Evolutionary conservation across 495 filamentous ascomycete species (phyloP), one percentile per base, ranked within the genome.

Genomic region (Friedmanniomyces simplex): DNA sequence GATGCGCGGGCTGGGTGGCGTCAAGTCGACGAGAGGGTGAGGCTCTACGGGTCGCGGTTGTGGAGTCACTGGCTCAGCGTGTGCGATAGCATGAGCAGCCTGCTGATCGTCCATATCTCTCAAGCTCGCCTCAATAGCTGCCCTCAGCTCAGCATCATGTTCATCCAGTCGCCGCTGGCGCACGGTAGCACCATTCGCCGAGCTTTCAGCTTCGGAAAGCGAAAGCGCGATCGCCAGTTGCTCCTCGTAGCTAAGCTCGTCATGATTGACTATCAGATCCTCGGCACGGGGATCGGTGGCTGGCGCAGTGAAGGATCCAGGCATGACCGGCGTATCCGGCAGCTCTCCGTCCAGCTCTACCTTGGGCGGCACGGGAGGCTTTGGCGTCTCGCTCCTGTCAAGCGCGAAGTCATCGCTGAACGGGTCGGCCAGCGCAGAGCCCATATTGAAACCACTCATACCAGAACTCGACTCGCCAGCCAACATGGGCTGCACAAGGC

Each of bases 201-300:
- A 18, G 43, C 39, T 56, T 34, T 63, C 61, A 2, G 57, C 56
- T 41, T 63, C 61, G n/a, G 61, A 63, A 4, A 63, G 53, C 2
- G 56, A 59, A 5, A 59, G 42, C 6, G 61, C 61, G 36, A 63
- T 63, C 16, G 61, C 61, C 18, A 63, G 61, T 54, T 63, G 61
- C 30, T 63, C 61, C 41, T 63, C 61, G 36, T 56, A 63, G n/a
- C 14, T 55, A 6, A 63, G 47, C 30, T 60, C 52, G 22, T 60
- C 57, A 21, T 37, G 10, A n/a, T 32, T 25, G 2, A 36, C 18
- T 43, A 52, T 25, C 20, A 36, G 20, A 36, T 26, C 51, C 5
- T 20, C 16, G 48, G 51, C 16, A 16, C 8, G 16, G 6, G 30
- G 8, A 7, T 34, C 32, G 14, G 28, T 32, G 28, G 34, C 5